Conservation (phyloP, 805 yeast genomes). For the Pichia pseudocactophila region DNA sequence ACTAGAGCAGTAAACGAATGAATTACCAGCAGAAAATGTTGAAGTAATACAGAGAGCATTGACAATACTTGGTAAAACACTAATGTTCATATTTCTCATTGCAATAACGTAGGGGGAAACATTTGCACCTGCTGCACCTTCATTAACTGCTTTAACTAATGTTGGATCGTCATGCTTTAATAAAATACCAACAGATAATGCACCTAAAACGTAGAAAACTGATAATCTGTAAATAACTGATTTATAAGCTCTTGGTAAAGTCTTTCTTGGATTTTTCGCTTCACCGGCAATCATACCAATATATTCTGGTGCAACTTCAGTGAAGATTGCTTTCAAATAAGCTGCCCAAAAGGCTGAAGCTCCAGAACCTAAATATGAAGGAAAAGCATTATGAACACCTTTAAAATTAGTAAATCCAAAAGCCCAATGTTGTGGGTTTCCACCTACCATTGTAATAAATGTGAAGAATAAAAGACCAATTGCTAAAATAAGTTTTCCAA, state of each 20-base stretch:
- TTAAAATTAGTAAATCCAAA: slow-evolving; percentile 24
- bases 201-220: slow-evolving; percentile 62
- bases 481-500: slow-evolving; percentile 66
- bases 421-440: slow-evolving; percentile 58
- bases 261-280: slow-evolving; percentile 48
- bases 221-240: slow-evolving; percentile 64
- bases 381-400: slow-evolving; percentile 35
- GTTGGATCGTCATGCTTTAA: slow-evolving; percentile 61
- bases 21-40: slow-evolving; percentile 79
- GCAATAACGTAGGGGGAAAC: slow-evolving; percentile 80
- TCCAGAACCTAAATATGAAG: slow-evolving; percentile 46
- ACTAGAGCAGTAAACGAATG: slow-evolving; percentile 67
- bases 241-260: slow-evolving; percentile 67
- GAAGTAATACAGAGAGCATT: slow-evolving; percentile 69
- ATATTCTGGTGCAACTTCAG: slow-evolving; percentile 77
- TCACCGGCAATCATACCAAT: slow-evolving; percentile 83
- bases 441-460: slow-evolving; percentile 78
- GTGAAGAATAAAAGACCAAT: slow-evolving; percentile 68
- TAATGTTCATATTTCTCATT: slow-evolving; percentile 61
- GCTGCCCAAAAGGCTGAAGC: slow-evolving; percentile 62
- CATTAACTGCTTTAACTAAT: slow-evolving; percentile 46
- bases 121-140: slow-evolving; percentile 65
- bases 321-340: slow-evolving; percentile 62
- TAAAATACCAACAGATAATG: slow-evolving; percentile 69
- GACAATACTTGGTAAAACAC: slow-evolving; percentile 64